Base-by-base conservation (phyloP, 176 grass and related monocot species). In the Oryza officinalis region DNA sequence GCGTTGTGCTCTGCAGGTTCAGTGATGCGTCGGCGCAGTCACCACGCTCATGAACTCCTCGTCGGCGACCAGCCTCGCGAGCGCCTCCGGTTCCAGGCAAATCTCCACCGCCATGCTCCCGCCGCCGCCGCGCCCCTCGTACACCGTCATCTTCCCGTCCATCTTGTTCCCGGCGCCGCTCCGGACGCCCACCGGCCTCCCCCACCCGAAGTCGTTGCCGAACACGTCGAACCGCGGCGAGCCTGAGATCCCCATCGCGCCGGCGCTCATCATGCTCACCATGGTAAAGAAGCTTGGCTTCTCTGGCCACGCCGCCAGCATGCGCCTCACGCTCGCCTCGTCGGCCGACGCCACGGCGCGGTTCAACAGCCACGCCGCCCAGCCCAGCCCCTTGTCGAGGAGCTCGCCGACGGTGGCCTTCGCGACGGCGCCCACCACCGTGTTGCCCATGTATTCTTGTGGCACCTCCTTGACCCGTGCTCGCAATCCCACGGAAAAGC, bases 201-300 rank as follows among this genome's bases (percentile, higher is more conserved):
- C 90, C 87, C 87, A 84, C 6, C 84, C 80, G 63, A 89, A 89
- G 49, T 92, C 84, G 74, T 86, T 89, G 7, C 74, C 65, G 9
- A 45, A 78, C 26, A 43, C 66, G 14, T 79, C 81, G 32, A 93
- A 90, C 76, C 79, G 79, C 8, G 91, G 87, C 14, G 87, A 93
- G 54, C 44, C 81, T 3, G 27, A 84, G 4, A 79, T 77, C 18
- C n/a, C 17, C 30, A 86, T 1, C 28, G 1, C 10, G 47, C n/a
- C 17, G 18, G 35, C 20, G 0, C 32, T 27, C 47, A 18, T 14
- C 15, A 64, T 35, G 1, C 0, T 0, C 0, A 10, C 5, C 77
- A 20, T 6, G 49, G 54, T 65, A 1, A 2, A 1, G 18, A 88
- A 65, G 0, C 17, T 13, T 0, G 86, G 90, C 0, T 17, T 31